Percentiles rank a stretch among this genome's conserved stretches.
These are phyloP conservation scores for Talaromyces nanjingensis DNA, from an alignment of 495 filamentous ascomycete species.

Conservation along the genomic window DNA sequence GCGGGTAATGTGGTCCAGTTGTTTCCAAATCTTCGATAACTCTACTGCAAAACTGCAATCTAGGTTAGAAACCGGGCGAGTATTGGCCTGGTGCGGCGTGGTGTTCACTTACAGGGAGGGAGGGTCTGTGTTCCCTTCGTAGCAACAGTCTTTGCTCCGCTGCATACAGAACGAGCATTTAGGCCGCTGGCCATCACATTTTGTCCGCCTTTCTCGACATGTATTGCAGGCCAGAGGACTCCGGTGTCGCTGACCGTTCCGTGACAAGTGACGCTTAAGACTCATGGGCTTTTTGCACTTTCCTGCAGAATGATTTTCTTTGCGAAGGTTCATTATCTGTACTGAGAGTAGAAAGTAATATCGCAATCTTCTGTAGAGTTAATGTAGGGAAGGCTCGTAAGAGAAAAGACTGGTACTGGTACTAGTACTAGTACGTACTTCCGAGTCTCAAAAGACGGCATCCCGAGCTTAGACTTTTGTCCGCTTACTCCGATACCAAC, in stretches of 20 bases:
- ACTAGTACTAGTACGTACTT: too few species aligned
- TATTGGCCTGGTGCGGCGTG: not conserved
- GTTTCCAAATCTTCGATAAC: conserved; percentile 3
- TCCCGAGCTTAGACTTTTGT: not conserved
- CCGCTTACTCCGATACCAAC: not conserved
- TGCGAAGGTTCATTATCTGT: not conserved
- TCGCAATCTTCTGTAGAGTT: not conserved
- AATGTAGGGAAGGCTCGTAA: not conserved
- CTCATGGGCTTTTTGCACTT: not conserved
- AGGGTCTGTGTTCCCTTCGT: conserved; percentile 1
- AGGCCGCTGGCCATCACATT: conserved; percentile 1
- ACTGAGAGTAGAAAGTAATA: not conserved
- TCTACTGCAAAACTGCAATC: not conserved
- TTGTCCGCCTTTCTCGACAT: conserved; percentile 2
- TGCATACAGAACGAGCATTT: conserved; percentile 5
- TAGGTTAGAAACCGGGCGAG: not conserved
- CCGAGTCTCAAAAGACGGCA: not conserved
- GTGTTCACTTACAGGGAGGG: conserved; percentile 1
- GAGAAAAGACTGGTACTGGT: too few species aligned
- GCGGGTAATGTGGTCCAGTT: not conserved
- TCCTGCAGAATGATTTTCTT: not conserved
- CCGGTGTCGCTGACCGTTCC: not conserved
- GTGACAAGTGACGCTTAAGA: not conserved
- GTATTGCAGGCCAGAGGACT: conserved; percentile 4
- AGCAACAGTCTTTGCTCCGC: not conserved